Base-by-base conservation (phyloP, 1,284 basidiomycete genomes). In the Pseudozyma thailandica region DNA sequence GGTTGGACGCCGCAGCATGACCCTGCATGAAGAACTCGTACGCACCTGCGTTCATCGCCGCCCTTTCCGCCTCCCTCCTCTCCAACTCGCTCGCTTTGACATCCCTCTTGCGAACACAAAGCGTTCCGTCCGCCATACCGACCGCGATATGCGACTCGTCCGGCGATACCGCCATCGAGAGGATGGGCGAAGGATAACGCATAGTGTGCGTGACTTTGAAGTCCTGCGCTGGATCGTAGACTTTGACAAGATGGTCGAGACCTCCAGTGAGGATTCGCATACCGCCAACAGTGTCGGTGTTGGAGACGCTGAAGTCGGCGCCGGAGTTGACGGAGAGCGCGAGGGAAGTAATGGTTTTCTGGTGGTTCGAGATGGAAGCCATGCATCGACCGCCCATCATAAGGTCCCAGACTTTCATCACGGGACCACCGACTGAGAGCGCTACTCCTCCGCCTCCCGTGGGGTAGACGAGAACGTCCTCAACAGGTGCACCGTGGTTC, bases 201-300 rank as follows among this genome's bases (percentile, higher is more conserved):
- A 99, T 98, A 0, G 96, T 98, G 83, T 99, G 96, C 9, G 95
- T 90, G 27, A 98, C 96, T 35, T 90, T 90, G 57, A 76, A 81
- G 79, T 91, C 89, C 46, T 95, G 90, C 12, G 84, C 80, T 23
- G 79, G 77, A 82, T 98, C 94, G 85, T 98, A 99, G 21, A 98
- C 94, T 85, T 99, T 99, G 60, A 98, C 93, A 89, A 99, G 91
- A 73, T 94, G 93, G 82, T 99, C 96, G 63, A 99, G 85, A 30
- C 92, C 90, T 31, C 92, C 96, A 0, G 92, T 94, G 44, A 99
- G 86, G 3, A 98, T 87, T 25, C 94, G 88, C 72, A 89, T 88
- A 18, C 90, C 88, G 53, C 87, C 87, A 16, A 66, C 27, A 13
- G 33, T 45, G 1, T 66, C 59, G 9, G 56, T 30, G 41, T 63